Evolutionary conservation across 345 rosid species (phyloP), one percentile per base, ranked within the genome.

Genomic region (Salix purpurea): DNA sequence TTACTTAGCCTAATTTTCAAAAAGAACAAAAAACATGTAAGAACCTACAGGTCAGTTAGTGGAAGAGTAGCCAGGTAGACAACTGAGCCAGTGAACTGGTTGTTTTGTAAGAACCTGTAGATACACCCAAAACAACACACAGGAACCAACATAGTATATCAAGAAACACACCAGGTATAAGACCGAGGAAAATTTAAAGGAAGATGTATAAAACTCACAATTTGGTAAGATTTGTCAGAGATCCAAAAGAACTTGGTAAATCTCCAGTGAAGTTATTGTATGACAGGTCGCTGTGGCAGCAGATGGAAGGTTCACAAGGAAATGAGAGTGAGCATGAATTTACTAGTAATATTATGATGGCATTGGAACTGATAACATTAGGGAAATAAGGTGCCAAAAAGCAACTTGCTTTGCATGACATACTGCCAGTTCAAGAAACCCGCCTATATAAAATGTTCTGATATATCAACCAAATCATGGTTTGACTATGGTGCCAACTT

Each of bases 1-100:
- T 72, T 46, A 36, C 32, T 42, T 66, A 82, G 69, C 72, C 80
- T 26, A 75, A 65, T 34, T 10, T 24, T 67, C n/a, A 13, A 40
- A 68, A 81, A 48, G 67, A 48, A 15, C 14, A 40, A 64, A 56
- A 44, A 71, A 69, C 61, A 60, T 23, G 56, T 67, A 58, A 73
- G 75, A 72, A 82, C 91, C 13, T 89, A 95, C 99, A 95, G 86
- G 83, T 93, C 85, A 74, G 73, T 81, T 78, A 93, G 87, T 73
- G 92, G 92, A 79, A 95, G 96, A 76, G 86, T 79, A 66, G 96
- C 77, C 68, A 95, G 91, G 84, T 89, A 90, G 71, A 85, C 71
- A 85, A 95, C 91, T 28, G 99, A 94, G 88, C 99, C 99, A 15
- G 99, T 90, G 72, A 95, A 91, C 58, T 78, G 83, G 86, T 96